Base-by-base conservation (phyloP, 179 eudicot genomes). In the Drosera spatulata region DNA sequence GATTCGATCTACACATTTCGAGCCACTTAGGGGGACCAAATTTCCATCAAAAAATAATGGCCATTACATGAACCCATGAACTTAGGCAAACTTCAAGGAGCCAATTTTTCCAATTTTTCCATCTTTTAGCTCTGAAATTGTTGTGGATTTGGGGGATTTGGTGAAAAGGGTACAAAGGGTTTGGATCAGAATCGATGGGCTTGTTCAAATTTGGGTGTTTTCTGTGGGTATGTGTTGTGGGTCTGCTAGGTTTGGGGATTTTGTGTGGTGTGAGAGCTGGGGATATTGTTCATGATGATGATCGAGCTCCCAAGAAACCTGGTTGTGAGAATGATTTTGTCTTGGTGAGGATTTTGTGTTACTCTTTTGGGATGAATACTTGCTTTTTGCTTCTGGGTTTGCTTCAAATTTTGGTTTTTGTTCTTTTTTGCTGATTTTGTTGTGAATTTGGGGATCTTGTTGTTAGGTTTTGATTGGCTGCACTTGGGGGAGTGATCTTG, bases 261-360 rank as follows among this genome's bases (percentile, higher is more conserved):
- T 69, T 75, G 3, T 59, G 51, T 39, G 41, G 57, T 60, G 91
- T 87, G 44, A 69, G 65, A 54, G 93, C 78, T 51, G 89, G 97
- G 33, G 97, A 87, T 55, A 87, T 87, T 40, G 87, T 87, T 64
- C 97, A 86, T 50, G 78, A 73, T 53, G 95, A 89, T 71, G 82
- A 84, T 65, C 69, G 59, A 42, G 75, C 83, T 61, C 97, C 97
- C 10, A 85, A 84, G 63, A 81, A 82, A 66, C 97, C 97, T 58
- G 97, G 97, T 5, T 90, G 97, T 61, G 80, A 76, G 70, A 90
- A 90, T 64, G 83, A 84, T 74, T 90, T 90, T 48, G 77, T 90
- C 15, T 65, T 90, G 89, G 97, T 85, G 12, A 61, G 71, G 12
- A 37, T 2, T 9, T 47, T 39, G 45, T 53, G 5, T 38, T 48